Conservation (phyloP, 2,329 filamentous ascomycete genomes). For the Neobulgaria alba region DNA sequence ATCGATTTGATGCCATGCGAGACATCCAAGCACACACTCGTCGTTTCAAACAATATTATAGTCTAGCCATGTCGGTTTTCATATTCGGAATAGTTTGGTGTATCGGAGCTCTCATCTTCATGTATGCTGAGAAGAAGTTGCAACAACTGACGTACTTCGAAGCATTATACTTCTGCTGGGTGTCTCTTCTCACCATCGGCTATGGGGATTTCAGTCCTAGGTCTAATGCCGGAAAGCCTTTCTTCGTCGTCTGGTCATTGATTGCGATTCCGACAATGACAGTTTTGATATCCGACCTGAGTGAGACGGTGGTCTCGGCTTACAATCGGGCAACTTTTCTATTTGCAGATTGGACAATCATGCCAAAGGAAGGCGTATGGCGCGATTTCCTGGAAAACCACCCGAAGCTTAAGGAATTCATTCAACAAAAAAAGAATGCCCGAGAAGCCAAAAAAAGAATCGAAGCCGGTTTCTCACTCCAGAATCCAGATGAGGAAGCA, state of each 20-base stretch:
- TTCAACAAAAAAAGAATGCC: constrained; percentile 32
- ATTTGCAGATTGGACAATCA: constrained; percentile 56
- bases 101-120: constrained; percentile 57
- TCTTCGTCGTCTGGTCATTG: constrained; percentile 64
- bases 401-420: constrained; percentile 33
- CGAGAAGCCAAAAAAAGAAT: constrained; percentile 36
- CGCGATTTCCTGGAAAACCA: constrained; percentile 39
- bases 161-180: constrained; percentile 61
- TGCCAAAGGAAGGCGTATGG: constrained; percentile 53
- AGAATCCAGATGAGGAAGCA: constrained; percentile 27
- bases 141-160: constrained; percentile 54
- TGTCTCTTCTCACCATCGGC: constrained; percentile 58
- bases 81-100: constrained; percentile 58
- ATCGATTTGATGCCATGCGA: constrained; percentile 58
- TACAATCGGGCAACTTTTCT: constrained; percentile 55
- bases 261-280: constrained; percentile 64
- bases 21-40: constrained; percentile 48
- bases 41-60: constrained; percentile 53
- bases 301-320: constrained; percentile 52
- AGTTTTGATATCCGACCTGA: constrained; percentile 54
- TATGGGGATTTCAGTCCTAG: constrained; percentile 59
- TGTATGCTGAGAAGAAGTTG: constrained; percentile 43
- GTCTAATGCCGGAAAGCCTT: constrained; percentile 56
- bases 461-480: constrained; percentile 23
- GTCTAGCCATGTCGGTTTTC: constrained; percentile 46